Percentiles rank a stretch among this genome's conserved stretches.
Evolutionary conservation across 306 rosid genomes (phyloP).

Genomic region (Alnus rubra): DNA sequence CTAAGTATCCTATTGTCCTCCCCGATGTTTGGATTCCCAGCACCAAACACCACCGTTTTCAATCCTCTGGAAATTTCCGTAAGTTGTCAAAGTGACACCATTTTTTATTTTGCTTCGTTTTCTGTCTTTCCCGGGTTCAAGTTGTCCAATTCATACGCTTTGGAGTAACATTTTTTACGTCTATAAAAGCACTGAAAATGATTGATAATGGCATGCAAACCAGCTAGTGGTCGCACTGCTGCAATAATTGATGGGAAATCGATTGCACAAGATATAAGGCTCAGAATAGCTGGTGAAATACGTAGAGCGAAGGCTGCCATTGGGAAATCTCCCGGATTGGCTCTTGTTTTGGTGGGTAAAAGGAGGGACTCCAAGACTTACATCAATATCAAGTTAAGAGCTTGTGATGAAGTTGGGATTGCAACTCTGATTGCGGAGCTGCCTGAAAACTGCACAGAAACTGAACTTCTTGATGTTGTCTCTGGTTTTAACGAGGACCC

Average conservation of each 20-base stretch:
- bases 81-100: background rate
- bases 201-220: slow-evolving; percentile 15
- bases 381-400: slow-evolving; percentile 48
- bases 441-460: slow-evolving; percentile 48
- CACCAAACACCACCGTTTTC: slow-evolving; percentile 24
- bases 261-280: slow-evolving; percentile 38
- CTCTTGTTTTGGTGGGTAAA: slow-evolving; percentile 52
- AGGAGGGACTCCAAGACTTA: slow-evolving; percentile 52
- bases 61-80: slow-evolving; percentile 9
- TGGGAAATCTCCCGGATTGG: slow-evolving; percentile 49
- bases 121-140: too few relatives aligned
- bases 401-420: slow-evolving; percentile 59
- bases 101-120: background rate
- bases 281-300: slow-evolving; percentile 42
- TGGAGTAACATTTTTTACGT: background rate
- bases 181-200: background rate
- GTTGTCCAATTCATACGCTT: too few relatives aligned
- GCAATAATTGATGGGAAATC: slow-evolving; percentile 44
- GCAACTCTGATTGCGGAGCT: slow-evolving; percentile 35
- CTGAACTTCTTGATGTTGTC: slow-evolving; percentile 45
- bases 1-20: slow-evolving; percentile 7
- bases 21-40: slow-evolving; percentile 33
- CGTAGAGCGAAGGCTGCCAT: slow-evolving; percentile 38
- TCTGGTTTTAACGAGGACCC: slow-evolving; percentile 44
- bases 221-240: slow-evolving; percentile 30